Base-by-base conservation (phyloP, 2,329 filamentous ascomycete species). In the Diaporthe helianthi region DNA sequence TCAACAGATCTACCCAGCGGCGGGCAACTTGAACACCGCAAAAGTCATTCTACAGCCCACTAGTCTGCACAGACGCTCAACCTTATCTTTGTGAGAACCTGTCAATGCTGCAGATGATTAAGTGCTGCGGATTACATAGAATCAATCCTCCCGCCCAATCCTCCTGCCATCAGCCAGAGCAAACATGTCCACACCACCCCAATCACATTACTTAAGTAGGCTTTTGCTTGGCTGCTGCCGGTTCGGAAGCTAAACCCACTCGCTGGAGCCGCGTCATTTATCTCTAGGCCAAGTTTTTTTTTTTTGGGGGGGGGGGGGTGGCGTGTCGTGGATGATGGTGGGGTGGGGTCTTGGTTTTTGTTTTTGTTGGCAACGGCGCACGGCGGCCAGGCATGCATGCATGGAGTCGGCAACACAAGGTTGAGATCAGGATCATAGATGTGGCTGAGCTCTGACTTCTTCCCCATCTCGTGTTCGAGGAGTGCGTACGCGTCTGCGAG, bases 241-340 rank as follows among this genome's bases (percentile, higher is more conserved):
- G 55, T 61, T 33, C 41, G 36, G 41, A 60, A 61, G 55, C 55
- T 47, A 47, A 61, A 44, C 7, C 9, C 55, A 29, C 17, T 22
- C 41, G 55, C 33, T 60, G 55, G 46, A 55, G 55, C 41, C 55
- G 55, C 55, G 41, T 61, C 55, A 61, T 61, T 47, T 61, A 4
- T 31, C n/a, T 17, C 9, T 52, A n/a, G 53, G 53, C 33, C 53
- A 58, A 38, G 53, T 22, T 60, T 60, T 54, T 2, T 54, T 3
- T 10, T 38, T 38, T 38, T 38, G 12, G 33, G 17, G 13, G 52
- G 52, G 8, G 31, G 33, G n/a, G n/a, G n/a, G n/a, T n/a, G n/a
- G n/a, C n/a, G n/a, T n/a, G n/a, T n/a, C n/a, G n/a, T n/a, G n/a
- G n/a, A n/a, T n/a, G n/a, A n/a, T n/a, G n/a, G n/a, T n/a, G n/a